phyloP scores from a whole-genome alignment of 441 rosid genomes.

The Macaranga tanarius region DNA sequence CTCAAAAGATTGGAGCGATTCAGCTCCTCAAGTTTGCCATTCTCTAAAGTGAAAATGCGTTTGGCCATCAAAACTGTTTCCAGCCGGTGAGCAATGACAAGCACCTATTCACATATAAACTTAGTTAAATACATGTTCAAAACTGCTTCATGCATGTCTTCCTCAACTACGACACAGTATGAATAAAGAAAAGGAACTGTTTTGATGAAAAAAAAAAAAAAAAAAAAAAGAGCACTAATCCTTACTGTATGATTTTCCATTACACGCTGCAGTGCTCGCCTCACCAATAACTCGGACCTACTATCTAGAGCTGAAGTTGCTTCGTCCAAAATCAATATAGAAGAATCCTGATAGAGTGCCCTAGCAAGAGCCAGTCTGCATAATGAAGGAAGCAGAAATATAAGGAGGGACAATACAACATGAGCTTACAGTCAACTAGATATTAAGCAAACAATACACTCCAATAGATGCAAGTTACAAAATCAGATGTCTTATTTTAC shows the following conservation, averaged over 20 bases:
- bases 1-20: slow-evolving; percentile 46
- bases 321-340: slow-evolving; percentile 85
- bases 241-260: slow-evolving; percentile 83
- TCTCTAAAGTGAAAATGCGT: slow-evolving; percentile 57
- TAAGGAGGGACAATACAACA: background rate
- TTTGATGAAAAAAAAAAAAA: too few species aligned
- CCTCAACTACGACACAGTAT: background rate
- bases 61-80: slow-evolving; percentile 85
- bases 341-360: slow-evolving; percentile 76
- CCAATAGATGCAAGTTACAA: background rate
- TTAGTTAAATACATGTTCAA: slow-evolving; percentile 5
- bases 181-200: background rate
- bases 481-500: background rate
- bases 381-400: slow-evolving; percentile 2
- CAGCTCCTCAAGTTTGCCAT: slow-evolving; percentile 70
- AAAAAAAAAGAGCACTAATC: background rate
- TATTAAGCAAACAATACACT: background rate
- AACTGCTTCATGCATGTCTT: background rate
- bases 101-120: slow-evolving; percentile 42
- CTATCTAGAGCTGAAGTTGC: slow-evolving; percentile 96
- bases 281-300: slow-evolving; percentile 74
- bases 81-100: slow-evolving; percentile 84
- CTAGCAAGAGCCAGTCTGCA: slow-evolving; percentile 87
- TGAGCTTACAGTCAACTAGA: background rate
- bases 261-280: slow-evolving; percentile 74